Base-by-base conservation (phyloP, 176 grass and related monocot species). In the Aegilops longissima region DNA sequence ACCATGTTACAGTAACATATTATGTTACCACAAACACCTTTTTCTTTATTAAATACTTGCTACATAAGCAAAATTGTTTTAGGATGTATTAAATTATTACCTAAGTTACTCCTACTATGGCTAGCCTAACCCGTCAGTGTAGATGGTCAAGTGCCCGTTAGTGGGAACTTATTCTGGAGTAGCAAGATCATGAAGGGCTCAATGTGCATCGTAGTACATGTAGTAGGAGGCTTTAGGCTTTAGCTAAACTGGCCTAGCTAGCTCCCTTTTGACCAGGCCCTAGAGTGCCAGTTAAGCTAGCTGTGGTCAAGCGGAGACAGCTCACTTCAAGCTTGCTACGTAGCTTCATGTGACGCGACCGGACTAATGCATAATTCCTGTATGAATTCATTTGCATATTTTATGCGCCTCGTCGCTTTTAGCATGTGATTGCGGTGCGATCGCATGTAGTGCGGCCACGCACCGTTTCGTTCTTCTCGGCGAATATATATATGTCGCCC, bases 341-440 rank as follows among this genome's bases (percentile, higher is more conserved):
- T 34, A 86, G 83, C 83, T 70, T 70, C 67, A 70, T 82, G 88
- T 90, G 82, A 79, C 35, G 39, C 27, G 38, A 49, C 74, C 64
- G 49, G 64, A 63, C 4, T 17, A 44, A 29, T 75, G 40, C 39
- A 73, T 9, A 23, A 17, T 54, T 40, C 44, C 3, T 23, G 24
- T 51, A 80, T 18, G 30, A 83, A 82, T 77, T 71, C 30, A 31
- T 29, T 33, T 9, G 3, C 38, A 36, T 86, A 86, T 80, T 39
- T 75, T 80, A 86, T 86, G 89, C 64, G 54, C 49, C 17, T 16
- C 14, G 42, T 36, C 38, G 39, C 88, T 90, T 90, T 86, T 54
- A 17, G 79, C 88, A 90, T 86, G 88, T 90, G 84, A 90, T 64
- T 54, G 77, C 40, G 84, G 84, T 58, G 79, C 72, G 88, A 86